These are phyloP conservation scores for Cercospora sp. DNA, from an alignment of 2,329 filamentous ascomycete species.

Conservation along the genomic window DNA sequence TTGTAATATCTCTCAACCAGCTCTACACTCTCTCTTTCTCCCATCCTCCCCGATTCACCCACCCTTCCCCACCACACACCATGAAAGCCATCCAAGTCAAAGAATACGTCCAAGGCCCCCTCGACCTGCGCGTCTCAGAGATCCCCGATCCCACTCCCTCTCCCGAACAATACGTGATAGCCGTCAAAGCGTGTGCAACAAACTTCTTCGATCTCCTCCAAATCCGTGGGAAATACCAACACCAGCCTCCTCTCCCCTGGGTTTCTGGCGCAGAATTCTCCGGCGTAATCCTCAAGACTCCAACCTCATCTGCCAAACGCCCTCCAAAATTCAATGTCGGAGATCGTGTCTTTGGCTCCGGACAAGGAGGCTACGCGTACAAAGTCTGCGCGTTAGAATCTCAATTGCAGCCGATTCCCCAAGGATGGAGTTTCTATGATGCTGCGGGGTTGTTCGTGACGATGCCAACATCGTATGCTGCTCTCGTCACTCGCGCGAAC, in stretches of 20 bases:
- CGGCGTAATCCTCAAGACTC: slow-evolving; percentile 70
- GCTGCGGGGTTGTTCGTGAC: slow-evolving; percentile 90
- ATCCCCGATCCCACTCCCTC: slow-evolving; percentile 73
- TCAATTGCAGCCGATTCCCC: slow-evolving; percentile 69
- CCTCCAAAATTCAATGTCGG: slow-evolving; percentile 69
- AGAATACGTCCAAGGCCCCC: slow-evolving; percentile 61
- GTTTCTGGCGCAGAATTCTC: slow-evolving; percentile 84
- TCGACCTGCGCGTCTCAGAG: slow-evolving; percentile 72
- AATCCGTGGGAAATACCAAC: slow-evolving; percentile 92
- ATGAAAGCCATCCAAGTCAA: slow-evolving; percentile 64
- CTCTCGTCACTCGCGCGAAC: slow-evolving; percentile 72
- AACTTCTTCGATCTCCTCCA: slow-evolving; percentile 99
- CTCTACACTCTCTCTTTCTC: background rate
- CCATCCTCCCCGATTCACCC: too few relatives aligned
- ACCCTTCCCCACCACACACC: slow-evolving; percentile 5
- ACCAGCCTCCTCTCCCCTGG: slow-evolving; percentile 87
- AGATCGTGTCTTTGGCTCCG: slow-evolving; percentile 80
- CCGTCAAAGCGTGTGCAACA: slow-evolving; percentile 80
- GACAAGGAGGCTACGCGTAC: slow-evolving; percentile 83
- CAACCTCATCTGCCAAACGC: slow-evolving; percentile 43
- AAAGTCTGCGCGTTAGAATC: slow-evolving; percentile 67
- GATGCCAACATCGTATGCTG: slow-evolving; percentile 84
- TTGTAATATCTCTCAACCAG: background rate
- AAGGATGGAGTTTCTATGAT: slow-evolving; percentile 79
- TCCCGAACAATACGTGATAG: slow-evolving; percentile 77